Conservation (phyloP, 179 eudicot genomes). For the Sideroxylon spinosum region DNA sequence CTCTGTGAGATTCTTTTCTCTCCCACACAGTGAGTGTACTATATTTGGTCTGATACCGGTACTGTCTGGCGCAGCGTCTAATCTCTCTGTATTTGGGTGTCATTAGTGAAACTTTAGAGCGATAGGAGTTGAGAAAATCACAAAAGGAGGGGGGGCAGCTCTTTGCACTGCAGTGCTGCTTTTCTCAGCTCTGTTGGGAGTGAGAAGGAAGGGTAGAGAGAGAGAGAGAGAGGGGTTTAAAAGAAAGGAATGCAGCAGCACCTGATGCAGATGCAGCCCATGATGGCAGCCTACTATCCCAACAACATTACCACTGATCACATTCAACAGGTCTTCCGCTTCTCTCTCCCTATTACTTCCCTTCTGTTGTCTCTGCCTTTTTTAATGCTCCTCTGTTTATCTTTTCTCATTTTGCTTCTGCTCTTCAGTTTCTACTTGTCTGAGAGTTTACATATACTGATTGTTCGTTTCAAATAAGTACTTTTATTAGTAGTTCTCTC, state of each 20-base stretch:
- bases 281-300: constrained; percentile 91
- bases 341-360: not conserved
- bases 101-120: not conserved
- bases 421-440: not conserved
- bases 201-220: not conserved
- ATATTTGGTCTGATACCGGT: constrained; percentile 3
- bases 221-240: constrained; percentile 11
- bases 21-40: constrained; percentile 7
- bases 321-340: constrained; percentile 57
- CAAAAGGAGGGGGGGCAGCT: constrained; percentile 1
- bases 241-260: constrained; percentile 72
- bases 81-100: not conserved
- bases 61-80: no score
- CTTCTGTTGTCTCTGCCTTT: not conserved
- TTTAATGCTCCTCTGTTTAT: not conserved
- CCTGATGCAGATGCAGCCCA: constrained; percentile 99
- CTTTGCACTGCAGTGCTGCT: constrained; percentile 15
- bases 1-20: constrained; percentile 1
- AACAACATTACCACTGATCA: constrained; percentile 97
- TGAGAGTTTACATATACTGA: not conserved
- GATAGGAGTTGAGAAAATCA: not conserved
- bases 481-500: not conserved
- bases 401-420: not conserved
- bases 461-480: not conserved
- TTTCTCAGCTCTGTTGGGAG: not conserved